These are phyloP conservation scores for Xylaria multiplex DNA, from an alignment of 2,329 filamentous ascomycete species.

Conservation along the genomic window DNA sequence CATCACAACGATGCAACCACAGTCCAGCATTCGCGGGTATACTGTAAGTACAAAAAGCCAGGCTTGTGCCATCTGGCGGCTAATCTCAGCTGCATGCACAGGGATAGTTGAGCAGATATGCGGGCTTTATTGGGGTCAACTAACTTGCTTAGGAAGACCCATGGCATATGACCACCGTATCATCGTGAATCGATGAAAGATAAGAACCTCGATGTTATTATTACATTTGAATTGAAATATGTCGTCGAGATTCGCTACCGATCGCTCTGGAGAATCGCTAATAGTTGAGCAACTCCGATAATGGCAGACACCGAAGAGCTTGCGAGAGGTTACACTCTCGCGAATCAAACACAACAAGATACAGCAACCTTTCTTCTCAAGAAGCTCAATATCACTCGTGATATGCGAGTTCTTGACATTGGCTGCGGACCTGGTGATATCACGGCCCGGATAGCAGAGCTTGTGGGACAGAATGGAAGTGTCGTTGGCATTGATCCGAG, in stretches of 20 bases:
- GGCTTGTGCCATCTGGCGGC: not conserved
- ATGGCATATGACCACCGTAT: not conserved
- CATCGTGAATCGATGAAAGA: not conserved
- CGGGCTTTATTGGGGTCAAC: not conserved
- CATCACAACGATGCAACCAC: not conserved
- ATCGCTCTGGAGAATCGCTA: not conserved
- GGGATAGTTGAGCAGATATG: not conserved
- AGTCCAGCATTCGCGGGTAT: not conserved
- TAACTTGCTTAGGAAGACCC: slow-evolving; percentile 20
- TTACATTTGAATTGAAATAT: not conserved
- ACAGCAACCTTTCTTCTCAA: slow-evolving; percentile 43
- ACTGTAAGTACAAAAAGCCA: not conserved
- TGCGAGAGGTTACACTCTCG: slow-evolving; percentile 43
- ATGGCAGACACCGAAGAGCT: slow-evolving; percentile 44
- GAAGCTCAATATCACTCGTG: slow-evolving; percentile 36
- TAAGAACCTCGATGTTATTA: not conserved
- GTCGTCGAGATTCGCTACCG: not conserved
- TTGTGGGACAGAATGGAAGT: slow-evolving; percentile 37
- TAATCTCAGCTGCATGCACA: not conserved
- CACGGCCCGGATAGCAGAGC: slow-evolving; percentile 41
- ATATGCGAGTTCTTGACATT: slow-evolving; percentile 47
- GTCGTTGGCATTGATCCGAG: slow-evolving; percentile 51
- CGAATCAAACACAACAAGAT: slow-evolving; percentile 43
- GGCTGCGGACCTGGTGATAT: slow-evolving; percentile 50
- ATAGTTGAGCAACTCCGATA: not conserved